Percentiles rank a stretch among this genome's conserved stretches.
Conservation (phyloP, 768 basidiomycete species). For the Flagelloscypha sp. region DNA sequence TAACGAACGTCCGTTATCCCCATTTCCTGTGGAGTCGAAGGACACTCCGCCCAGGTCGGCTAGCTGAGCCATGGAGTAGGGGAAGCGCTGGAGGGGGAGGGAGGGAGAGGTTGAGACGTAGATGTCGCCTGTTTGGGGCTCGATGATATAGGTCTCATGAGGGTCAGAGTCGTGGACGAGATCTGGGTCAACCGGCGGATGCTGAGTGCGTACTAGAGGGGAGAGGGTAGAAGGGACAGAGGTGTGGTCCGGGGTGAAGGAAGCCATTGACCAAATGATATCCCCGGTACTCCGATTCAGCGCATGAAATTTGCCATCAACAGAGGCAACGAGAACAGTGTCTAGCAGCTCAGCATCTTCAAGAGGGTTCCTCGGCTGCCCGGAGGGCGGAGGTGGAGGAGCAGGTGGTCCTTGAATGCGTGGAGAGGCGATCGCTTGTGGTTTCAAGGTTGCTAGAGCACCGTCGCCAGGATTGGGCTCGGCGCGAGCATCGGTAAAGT, state of each 20-base stretch:
- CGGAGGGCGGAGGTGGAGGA: conserved; percentile 12
- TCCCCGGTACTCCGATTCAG: conserved; percentile 81
- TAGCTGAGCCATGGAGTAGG: conserved; percentile 86
- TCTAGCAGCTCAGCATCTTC: conserved; percentile 63
- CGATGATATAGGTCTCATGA: conserved; percentile 85
- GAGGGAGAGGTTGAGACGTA: conserved; percentile 71
- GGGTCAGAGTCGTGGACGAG: conserved; percentile 43
- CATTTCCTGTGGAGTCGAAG: conserved; percentile 59
- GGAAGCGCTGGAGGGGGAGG: conserved; percentile 75
- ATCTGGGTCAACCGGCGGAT: conserved; percentile 51
- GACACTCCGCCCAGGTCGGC: conserved; percentile 84
- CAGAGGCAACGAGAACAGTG: conserved; percentile 81
- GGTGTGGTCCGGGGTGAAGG: conserved; percentile 34
- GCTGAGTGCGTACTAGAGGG: conserved; percentile 68
- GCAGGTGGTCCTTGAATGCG: too few relatives aligned
- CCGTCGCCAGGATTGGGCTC: too few relatives aligned
- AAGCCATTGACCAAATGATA: conserved; percentile 82
- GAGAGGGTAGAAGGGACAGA: conserved; percentile 48
- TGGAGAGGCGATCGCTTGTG: too few relatives aligned
- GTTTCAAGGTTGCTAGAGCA: too few relatives aligned
- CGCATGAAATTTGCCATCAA: conserved; percentile 94
- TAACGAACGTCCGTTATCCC: conserved; percentile 74
- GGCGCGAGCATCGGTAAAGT: too few relatives aligned
- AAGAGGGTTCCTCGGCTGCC: too few relatives aligned
- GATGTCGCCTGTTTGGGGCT: conserved; percentile 90